Evolutionary conservation across 179 eudicot genomes (phyloP), one percentile per base, ranked within the genome.

Genomic region (Actinidia arguta): DNA sequence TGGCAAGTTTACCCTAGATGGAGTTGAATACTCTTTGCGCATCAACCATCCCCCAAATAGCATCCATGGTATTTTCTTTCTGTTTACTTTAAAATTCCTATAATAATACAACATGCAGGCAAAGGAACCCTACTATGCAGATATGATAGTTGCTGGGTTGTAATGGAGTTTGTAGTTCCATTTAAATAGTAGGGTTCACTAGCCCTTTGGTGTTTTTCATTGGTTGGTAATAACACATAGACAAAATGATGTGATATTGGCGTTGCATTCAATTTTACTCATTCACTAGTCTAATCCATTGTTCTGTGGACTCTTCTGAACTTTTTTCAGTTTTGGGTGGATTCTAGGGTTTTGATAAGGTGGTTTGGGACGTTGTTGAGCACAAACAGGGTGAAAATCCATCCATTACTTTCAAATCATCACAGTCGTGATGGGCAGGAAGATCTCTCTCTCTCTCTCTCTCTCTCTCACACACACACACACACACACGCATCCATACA

Each of bases 341-440:
- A 63, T 63, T 85, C 75, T 92, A 93, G 85, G 98, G 99, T 64
- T 64, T 86, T 75, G 99, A 96, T 87, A 95, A 95, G 91, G 92
- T 87, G 54, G 85, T 96, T n/a, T 95, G 99, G 99, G 98, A 31
- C 27, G 97, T 96, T 61, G 91, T 87, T 50, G 98, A 95, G 56
- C 82, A 91, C 82, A 92, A 90, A 75, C 83, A 92, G 85, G 94
- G 92, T 39, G 98, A 69, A 90, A 77, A 31, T 58, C 99, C 98
- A 42, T 92, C 98, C 69, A 95, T 96, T 78, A 89, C 98, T 2
- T 62, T 96, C 95, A 87, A 93, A 90, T 83, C 95, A 95, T 81
- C 94, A 81, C 44, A 92, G 95, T 80, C 86, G 50, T 63, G 99
- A 96, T 81, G 99, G 98, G 66, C 98, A 96, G 85, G 99, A 96